Evolutionary conservation across 31 red algal species (phyloP), one percentile per base, ranked within the genome.

Genomic region (Porphyra umbilicalis): DNA sequence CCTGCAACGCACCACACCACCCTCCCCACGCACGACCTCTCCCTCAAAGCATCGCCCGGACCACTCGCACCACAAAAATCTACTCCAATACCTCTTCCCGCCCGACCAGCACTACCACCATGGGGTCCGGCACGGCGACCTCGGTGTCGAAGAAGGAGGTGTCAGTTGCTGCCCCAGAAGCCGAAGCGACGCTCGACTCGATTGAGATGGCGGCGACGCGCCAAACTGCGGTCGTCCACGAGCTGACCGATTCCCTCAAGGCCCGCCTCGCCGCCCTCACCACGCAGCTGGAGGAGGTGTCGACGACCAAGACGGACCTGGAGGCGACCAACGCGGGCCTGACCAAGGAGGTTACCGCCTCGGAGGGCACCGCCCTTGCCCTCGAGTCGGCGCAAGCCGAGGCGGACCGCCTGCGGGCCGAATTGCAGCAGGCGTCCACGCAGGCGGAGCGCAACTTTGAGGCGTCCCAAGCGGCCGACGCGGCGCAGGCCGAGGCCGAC

Each of bases 381-480:
- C 57, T 71, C 57, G 8, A 0, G 2, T 29, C 57, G 57, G 57
- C 57, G 0, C 57, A 71, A 29, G 16, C 25, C 13, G 57, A 71
- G 57, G 57, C 57, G 20, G 25, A 71, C 25, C 57, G 57, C 57
- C 57, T 71, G 25, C 25, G 30, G 57, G 57, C 18, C 25, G 57
- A 71, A 8, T 29, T 71, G 20, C 4, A 4, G 20, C 57, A 25
- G 57, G 57, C 57, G 16, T 20, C 57, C 20, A 71, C 57, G 2
- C 57, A 71, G 57, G 57, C 57, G 30, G 57, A 71, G 57, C 57
- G 57, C 57, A 71, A 71, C 57, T 71, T 71, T 71, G 57, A 71
- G 20, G 57, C 57, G 25, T 71, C 57, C 57, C 57, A 29, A 1
- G 57, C 57, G 57, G 57, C 57, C 18, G 57, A 71, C 25, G 57